These are phyloP conservation scores for Brassica cretica DNA, from an alignment of 345 rosid genomes.

Conservation along the genomic window DNA sequence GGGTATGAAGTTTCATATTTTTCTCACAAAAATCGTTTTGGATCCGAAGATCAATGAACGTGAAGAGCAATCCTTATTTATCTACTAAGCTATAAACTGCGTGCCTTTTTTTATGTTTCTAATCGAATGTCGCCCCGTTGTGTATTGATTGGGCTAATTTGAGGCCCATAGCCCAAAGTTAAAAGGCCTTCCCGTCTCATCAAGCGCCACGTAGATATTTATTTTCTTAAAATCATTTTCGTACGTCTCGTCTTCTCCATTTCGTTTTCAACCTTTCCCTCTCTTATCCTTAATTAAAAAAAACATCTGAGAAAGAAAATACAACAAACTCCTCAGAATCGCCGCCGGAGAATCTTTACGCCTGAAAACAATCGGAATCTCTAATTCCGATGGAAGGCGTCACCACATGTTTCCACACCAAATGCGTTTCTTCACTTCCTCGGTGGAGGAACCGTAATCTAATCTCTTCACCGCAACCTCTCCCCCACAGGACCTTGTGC, in stretches of 20 bases:
- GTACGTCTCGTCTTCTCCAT: conserved; percentile 24
- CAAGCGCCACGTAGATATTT: conserved; percentile 16
- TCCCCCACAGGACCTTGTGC: conserved; percentile 41
- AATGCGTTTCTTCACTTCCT: conserved; percentile 44
- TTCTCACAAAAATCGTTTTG: conserved; percentile 10
- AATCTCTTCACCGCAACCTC: conserved; percentile 32
- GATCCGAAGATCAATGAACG: background rate
- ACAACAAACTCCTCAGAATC: conserved; percentile 25
- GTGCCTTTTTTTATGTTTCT: background rate
- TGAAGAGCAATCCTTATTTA: background rate
- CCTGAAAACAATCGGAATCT: conserved; percentile 3
- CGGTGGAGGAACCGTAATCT: conserved; percentile 36
- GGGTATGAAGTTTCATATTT: conserved; percentile 21
- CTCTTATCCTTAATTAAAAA: conserved; percentile 25
- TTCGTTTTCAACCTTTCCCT: conserved; percentile 44
- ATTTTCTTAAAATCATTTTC: background rate
- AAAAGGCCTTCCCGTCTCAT: background rate
- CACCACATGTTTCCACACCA: conserved; percentile 42
- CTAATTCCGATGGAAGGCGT: conserved; percentile 40
- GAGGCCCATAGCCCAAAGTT: background rate
- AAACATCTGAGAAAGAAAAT: conserved; percentile 19
- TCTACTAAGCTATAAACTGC: background rate
- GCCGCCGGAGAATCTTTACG: conserved; percentile 31
- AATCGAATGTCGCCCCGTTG: background rate
- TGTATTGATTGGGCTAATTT: conserved; percentile 17